Base-by-base conservation (phyloP, 306 rosid genomes). In the Prunus mongolica region DNA sequence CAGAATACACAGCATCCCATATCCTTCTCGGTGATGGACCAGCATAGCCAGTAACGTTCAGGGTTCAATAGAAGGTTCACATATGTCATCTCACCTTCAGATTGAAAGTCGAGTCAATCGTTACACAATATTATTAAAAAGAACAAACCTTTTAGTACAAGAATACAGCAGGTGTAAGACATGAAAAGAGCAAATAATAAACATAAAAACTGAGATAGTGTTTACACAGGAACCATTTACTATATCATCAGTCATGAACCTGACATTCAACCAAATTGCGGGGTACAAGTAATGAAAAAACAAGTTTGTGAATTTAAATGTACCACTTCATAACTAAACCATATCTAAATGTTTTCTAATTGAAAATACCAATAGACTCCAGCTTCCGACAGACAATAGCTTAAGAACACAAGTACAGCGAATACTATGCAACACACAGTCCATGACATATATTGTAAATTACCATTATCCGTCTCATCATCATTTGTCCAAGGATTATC, bases 401-500 rank as follows among this genome's bases (percentile, higher is more conserved):
- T 15, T 62, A 28, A 25, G 19, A 16, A 13, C 44, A 14, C n/a
- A 5, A 62, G 0, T 28, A 62, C 44, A 28, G 67, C 1, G 5
- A 28, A 28, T 16, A 6, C 67, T 4, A 28, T 3, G 51, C 71
- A 66, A 38, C 44, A 34, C 41, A 38, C 9, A 38, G 44, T 19
- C 52, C 45, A n/a, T 8, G 18, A 24, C 19, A 41, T 47, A 68
- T 80, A 50, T 38, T 38, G n/a, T 55, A 74, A 76, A 67, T 73
- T 72, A 87, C 93, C 91, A 52, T 89, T 87, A 83, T 89, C 93
- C 16, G 87, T 87, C 76, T 89, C 91, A 18, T 89, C 91, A 30
- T 87, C 93, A 75, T 76, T 80, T 57, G 93, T 89, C 93, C 91
- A 89, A 32, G 91, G 44, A 38, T 38, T 38, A 38, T 38, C 44